Percentiles rank a stretch among this genome's conserved stretches.
Evolutionary conservation across 805 yeast genomes (phyloP).

Genomic region (Nakazawaea laoshanensis): DNA sequence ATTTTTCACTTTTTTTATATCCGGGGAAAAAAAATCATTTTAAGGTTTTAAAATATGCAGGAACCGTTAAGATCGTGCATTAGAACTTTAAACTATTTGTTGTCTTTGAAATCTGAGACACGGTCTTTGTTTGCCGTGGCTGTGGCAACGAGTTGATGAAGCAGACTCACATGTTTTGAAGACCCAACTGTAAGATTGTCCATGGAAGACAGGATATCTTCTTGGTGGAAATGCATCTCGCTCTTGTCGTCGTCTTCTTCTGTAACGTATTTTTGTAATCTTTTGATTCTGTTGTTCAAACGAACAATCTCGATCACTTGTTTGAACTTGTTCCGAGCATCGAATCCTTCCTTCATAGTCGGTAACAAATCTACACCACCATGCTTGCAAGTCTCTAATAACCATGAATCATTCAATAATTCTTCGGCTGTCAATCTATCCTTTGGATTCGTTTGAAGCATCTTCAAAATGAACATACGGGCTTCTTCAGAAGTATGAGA

Average conservation of each 20-base stretch:
- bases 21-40: no score
- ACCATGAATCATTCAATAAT: constrained; percentile 71
- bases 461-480: constrained; percentile 62
- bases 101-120: constrained; percentile 4
- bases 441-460: constrained; percentile 60
- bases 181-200: neutral
- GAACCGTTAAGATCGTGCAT: no score
- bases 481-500: constrained; percentile 72
- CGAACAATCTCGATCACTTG: constrained; percentile 81
- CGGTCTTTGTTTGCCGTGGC: constrained; percentile 8
- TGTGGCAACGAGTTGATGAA: constrained; percentile 6
- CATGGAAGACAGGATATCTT: neutral
- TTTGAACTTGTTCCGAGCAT: constrained; percentile 75
- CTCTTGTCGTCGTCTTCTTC: constrained; percentile 45
- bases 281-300: constrained; percentile 69
- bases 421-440: constrained; percentile 62
- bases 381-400: constrained; percentile 32
- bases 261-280: constrained; percentile 54
- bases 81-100: no score
- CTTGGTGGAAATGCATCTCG: constrained; percentile 10
- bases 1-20: no score
- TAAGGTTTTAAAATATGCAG: no score
- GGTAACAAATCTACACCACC: constrained; percentile 63
- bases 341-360: constrained; percentile 68
- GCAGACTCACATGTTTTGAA: constrained; percentile 6